Base-by-base conservation (phyloP, 2,329 filamentous ascomycete species). In the Ophiostoma sp. region DNA sequence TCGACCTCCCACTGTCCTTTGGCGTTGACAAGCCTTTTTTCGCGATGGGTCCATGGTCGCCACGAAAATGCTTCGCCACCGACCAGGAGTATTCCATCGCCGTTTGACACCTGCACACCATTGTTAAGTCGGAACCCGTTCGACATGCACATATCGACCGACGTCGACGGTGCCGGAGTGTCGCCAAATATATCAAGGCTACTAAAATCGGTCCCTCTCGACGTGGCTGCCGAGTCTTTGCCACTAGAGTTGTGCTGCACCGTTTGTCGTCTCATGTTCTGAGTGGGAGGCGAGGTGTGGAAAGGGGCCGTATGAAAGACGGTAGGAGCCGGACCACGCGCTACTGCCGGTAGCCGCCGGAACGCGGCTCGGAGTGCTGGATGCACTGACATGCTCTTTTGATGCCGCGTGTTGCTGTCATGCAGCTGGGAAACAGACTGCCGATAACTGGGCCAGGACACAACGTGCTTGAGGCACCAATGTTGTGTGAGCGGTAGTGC, bases 121-220 rank as follows among this genome's bases (percentile, higher is more conserved):
- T 88, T 96, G 78, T 95, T 90, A 63, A 99, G 82, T 72, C 90
- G 87, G 77, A 99, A 99, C 1, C 95, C 95, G 74, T 94, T 88
- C 70, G 84, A 81, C 69, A 90, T 86, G 79, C 92, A 96, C 5
- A 90, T 87, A 74, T 97, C 93, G 63, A 99, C 87, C 1, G 88
- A 87, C 0, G 92, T 97, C 0, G 92, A 88, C 0, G 94, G 95
- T 4, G 86, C 82, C 0, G 92, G 90, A 0, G 88, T 87, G 72
- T 87, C 87, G 55, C 86, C 88, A 4, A 98, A 83, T 6, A 99
- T 89, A 76, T 99, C 88, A 72, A 98, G 83, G 14, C 85, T 83
- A 58, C 79, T 81, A 73, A 98, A 92, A 78, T 95, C 89, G 2
- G 83, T 83, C n/a, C 44, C 42, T 44, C 42, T 27, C 2, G 55